A percentile compares a stretch with the other conserved stretches of the same genome.
Evolutionary conservation across 2,329 filamentous ascomycete genomes (phyloP).

Genomic region (Endoconidiophora laricicola): DNA sequence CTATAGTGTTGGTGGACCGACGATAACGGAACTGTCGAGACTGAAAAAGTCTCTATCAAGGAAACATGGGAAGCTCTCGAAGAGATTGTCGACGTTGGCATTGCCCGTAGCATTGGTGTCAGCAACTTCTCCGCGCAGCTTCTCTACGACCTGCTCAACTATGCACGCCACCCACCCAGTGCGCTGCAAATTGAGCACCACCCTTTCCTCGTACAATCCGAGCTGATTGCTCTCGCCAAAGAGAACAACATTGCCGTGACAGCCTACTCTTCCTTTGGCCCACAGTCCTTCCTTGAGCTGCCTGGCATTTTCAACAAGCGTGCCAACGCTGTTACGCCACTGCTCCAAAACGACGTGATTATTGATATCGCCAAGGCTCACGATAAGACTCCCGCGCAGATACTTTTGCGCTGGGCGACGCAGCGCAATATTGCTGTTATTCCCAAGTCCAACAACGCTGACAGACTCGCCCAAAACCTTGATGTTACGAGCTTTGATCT

Average conservation of each 20-base stretch:
- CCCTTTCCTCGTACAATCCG: constrained; percentile 65
- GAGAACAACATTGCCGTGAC: constrained; percentile 57
- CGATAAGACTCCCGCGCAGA: constrained; percentile 58
- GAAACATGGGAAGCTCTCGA: constrained; percentile 78
- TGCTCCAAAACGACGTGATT: constrained; percentile 55
- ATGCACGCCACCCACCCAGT: constrained; percentile 57
- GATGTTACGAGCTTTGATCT: constrained; percentile 51
- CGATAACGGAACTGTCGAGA: constrained; percentile 7
- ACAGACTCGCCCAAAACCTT: constrained; percentile 46
- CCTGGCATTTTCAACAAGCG: constrained; percentile 23
- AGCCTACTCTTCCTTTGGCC: constrained; percentile 73
- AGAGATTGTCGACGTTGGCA: constrained; percentile 47
- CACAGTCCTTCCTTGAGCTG: constrained; percentile 63
- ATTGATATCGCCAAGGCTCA: constrained; percentile 51
- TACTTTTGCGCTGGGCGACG: constrained; percentile 75
- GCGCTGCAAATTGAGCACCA: constrained; percentile 83
- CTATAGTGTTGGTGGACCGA: constrained; percentile 11
- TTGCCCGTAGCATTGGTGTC: constrained; percentile 60
- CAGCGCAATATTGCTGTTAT: constrained; percentile 70
- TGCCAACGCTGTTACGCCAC: constrained; percentile 40
- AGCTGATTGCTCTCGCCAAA: constrained; percentile 53
- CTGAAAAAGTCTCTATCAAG: constrained; percentile 49
- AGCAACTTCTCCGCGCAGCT: constrained; percentile 69
- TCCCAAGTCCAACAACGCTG: constrained; percentile 49
- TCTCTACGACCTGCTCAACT: constrained; percentile 63